Percentiles rank a stretch among this genome's conserved stretches.
Evolutionary conservation across 75 land plant species (phyloP).

Genomic region (Azolla pinnata): DNA sequence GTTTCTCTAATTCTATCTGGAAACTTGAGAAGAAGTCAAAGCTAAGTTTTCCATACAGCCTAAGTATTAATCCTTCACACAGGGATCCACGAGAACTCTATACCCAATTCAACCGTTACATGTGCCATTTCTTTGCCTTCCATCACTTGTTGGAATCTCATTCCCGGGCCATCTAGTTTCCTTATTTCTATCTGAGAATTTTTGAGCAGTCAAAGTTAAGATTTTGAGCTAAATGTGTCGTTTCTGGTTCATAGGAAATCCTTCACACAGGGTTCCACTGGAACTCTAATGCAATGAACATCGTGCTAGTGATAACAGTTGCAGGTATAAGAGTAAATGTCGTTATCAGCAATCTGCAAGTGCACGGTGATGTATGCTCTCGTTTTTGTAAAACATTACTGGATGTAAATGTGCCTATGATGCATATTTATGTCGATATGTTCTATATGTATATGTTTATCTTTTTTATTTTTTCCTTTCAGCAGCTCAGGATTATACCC

Average conservation of each 20-base stretch:
- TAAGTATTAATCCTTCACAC: too few relatives aligned
- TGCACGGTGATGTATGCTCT: slow-evolving; percentile 87
- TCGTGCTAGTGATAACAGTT: slow-evolving; percentile 66
- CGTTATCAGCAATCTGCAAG: slow-evolving; percentile 68
- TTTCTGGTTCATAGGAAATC: slow-evolving; percentile 24
- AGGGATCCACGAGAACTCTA: too few relatives aligned
- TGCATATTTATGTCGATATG: neutral
- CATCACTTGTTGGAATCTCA: too few relatives aligned
- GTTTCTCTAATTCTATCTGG: too few relatives aligned
- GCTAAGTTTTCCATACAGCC: too few relatives aligned
- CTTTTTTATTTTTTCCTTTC: neutral
- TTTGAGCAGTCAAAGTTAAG: neutral
- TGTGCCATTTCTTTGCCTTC: too few relatives aligned
- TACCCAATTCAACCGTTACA: too few relatives aligned
- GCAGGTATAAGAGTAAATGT: slow-evolving; percentile 67
- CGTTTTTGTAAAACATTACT: too few relatives aligned
- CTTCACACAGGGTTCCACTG: slow-evolving; percentile 83
- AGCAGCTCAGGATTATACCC: slow-evolving; percentile 69
- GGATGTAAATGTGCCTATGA: too few relatives aligned
- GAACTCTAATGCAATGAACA: slow-evolving; percentile 88
- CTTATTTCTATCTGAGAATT: neutral
- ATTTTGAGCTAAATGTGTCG: neutral
- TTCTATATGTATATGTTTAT: neutral
- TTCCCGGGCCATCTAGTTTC: too few relatives aligned
- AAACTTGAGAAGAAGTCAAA: too few relatives aligned